A percentile compares a stretch with the other conserved stretches of the same genome.
Evolutionary conservation across 2,329 filamentous ascomycete species (phyloP).

Genomic region (Stachybotrys elegans): DNA sequence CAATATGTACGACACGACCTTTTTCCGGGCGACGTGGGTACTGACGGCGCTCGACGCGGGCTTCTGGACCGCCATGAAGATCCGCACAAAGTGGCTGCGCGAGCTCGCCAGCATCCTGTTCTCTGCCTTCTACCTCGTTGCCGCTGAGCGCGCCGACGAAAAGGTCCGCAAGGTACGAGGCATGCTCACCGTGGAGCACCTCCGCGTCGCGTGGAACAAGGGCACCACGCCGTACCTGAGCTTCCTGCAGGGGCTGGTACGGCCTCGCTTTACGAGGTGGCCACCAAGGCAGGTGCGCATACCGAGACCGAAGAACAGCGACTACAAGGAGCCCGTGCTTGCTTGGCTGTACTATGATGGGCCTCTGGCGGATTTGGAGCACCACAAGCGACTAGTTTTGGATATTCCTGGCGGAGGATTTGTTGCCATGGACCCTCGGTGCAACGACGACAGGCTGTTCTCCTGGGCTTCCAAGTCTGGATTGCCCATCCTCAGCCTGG

Average conservation of each 20-base stretch:
- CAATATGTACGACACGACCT: conserved; percentile 87
- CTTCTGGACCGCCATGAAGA: conserved; percentile 98
- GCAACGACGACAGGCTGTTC: conserved; percentile 89
- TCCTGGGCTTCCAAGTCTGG: conserved; percentile 88
- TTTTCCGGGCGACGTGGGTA: conserved; percentile 96
- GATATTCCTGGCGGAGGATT: conserved; percentile 94
- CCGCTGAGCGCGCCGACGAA: conserved; percentile 91
- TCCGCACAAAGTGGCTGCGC: conserved; percentile 70
- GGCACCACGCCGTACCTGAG: conserved; percentile 80
- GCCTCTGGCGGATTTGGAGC: conserved; percentile 68
- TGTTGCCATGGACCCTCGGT: conserved; percentile 93
- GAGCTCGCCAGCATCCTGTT: conserved; percentile 82
- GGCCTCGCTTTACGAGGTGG: conserved; percentile 76
- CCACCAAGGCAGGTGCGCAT: conserved; percentile 80
- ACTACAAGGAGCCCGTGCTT: conserved; percentile 76
- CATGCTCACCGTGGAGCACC: conserved; percentile 81
- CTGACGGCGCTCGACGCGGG: conserved; percentile 91
- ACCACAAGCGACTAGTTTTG: conserved; percentile 73
- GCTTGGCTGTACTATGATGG: conserved; percentile 96
- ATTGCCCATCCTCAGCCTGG: conserved; percentile 82
- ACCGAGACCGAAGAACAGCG: conserved; percentile 70
- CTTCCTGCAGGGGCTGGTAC: conserved; percentile 65
- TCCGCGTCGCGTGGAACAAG: conserved; percentile 95
- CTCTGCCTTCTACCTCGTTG: conserved; percentile 84
- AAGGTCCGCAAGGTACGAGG: conserved; percentile 89